Evolutionary conservation across 108 stramenopile species (phyloP).

Genomic region (Pseudonitzschia delicatissima): DNA sequence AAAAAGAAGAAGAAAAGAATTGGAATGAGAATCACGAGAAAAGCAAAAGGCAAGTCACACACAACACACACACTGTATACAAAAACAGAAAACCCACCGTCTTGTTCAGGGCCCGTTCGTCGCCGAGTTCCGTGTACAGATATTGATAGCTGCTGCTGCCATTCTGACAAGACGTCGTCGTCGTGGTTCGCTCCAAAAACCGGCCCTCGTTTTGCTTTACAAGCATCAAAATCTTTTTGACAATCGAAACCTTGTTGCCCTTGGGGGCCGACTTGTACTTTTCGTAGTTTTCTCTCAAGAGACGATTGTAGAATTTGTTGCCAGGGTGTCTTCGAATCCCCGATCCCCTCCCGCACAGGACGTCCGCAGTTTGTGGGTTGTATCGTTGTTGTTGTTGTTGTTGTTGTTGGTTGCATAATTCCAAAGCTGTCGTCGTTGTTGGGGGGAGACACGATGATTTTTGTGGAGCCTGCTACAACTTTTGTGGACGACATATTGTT

Average conservation of each 20-base stretch:
- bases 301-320: constrained; percentile 6
- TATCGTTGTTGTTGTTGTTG: neutral
- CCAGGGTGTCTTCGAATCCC: constrained; percentile 15
- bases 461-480: too few species aligned
- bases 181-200: neutral
- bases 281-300: constrained; percentile 2
- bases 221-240: neutral
- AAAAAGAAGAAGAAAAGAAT: neutral
- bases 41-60: neutral
- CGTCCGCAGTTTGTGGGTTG: constrained; percentile 14
- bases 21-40: neutral
- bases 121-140: constrained; percentile 13
- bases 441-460: too few species aligned
- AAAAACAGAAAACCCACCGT: neutral
- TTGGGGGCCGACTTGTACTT: constrained; percentile 18
- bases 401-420: neutral
- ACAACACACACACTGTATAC: neutral
- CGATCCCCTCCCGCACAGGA: constrained; percentile 19
- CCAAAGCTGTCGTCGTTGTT: too few species aligned
- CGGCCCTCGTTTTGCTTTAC: constrained; percentile 6
- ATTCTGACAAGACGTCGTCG: neutral
- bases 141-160: neutral
- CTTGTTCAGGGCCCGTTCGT: constrained; percentile 15
- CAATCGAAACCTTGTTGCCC: constrained; percentile 12
- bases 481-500: too few species aligned